Percentiles rank a stretch among this genome's conserved stretches.
Conservation (phyloP, 805 yeast genomes). For the Candida pseudoglaebosa region DNA sequence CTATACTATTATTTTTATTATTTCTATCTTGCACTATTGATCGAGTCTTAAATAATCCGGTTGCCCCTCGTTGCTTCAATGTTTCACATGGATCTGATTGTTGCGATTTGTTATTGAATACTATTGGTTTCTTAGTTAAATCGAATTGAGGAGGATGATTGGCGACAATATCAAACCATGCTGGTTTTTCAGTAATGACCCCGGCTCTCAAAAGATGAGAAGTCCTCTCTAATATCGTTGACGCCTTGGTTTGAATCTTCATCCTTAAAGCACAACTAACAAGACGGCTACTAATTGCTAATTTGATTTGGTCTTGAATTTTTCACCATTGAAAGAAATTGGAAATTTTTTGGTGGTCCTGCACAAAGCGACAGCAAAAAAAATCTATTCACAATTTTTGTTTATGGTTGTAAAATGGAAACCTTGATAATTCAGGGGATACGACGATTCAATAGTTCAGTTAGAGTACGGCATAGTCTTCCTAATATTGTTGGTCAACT, state of each 20-base stretch:
- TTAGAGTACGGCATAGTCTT: neutral
- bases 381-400: no score
- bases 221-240: slow-evolving; percentile 73
- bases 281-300: no score
- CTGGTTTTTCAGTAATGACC: slow-evolving; percentile 67
- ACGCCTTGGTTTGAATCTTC: slow-evolving; percentile 67
- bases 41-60: slow-evolving; percentile 45
- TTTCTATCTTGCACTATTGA: slow-evolving; percentile 30
- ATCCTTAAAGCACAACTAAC: no score
- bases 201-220: slow-evolving; percentile 73
- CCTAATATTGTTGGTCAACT: neutral
- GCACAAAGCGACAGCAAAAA: slow-evolving; percentile 3
- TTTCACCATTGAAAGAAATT: neutral
- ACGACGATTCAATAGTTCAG: slow-evolving; percentile 3
- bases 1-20: slow-evolving; percentile 37
- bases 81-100: slow-evolving; percentile 24
- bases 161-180: slow-evolving; percentile 86
- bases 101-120: slow-evolving; percentile 21
- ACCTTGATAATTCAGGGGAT: no score
- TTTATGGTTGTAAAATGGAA: no score
- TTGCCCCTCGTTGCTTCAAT: neutral
- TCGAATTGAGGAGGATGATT: slow-evolving; percentile 74
- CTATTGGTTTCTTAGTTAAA: slow-evolving; percentile 45
- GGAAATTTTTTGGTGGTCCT: slow-evolving; percentile 4
- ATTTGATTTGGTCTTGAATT: neutral